Percentiles rank a stretch among this genome's conserved stretches.
Evolutionary conservation across 768 basidiomycete species (phyloP).

Genomic region (Harrya chromipes): DNA sequence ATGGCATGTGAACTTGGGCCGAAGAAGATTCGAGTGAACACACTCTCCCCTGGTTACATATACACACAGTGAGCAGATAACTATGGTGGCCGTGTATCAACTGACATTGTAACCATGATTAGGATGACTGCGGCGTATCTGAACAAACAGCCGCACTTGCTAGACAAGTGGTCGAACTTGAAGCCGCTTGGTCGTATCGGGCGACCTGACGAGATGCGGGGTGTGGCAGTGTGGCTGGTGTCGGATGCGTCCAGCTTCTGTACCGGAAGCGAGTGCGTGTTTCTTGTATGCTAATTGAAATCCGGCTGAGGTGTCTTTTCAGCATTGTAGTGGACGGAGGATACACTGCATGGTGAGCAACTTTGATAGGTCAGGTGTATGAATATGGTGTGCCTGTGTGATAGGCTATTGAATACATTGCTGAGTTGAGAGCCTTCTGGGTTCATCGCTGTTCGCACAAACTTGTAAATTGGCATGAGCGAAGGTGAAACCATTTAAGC

Average conservation of each 20-base stretch:
- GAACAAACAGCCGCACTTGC: conserved; percentile 58
- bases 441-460: no score
- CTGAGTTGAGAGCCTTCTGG: no score
- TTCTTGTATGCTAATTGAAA: accelerated
- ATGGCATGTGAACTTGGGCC: conserved; percentile 78
- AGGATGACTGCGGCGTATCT: conserved; percentile 78
- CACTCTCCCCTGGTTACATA: conserved; percentile 74
- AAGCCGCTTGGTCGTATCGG: conserved; percentile 75
- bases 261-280: conserved; percentile 77
- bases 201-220: conserved; percentile 67
- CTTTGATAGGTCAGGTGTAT: no score
- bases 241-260: conserved; percentile 76
- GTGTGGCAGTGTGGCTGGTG: conserved; percentile 65
- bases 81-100: conserved; percentile 16
- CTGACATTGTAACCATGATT: not conserved
- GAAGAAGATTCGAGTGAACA: conserved; percentile 67
- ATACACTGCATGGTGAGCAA: conserved; percentile 26
- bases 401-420: no score
- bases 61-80: conserved; percentile 54
- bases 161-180: conserved; percentile 62
- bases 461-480: no score
- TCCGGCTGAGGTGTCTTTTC: not conserved
- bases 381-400: no score
- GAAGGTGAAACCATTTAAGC: no score
- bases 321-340: conserved; percentile 34